A percentile compares a stretch with the other conserved stretches of the same genome.
Conservation (phyloP, 129 eudicot genomes). For the Escallonia herrerae region DNA sequence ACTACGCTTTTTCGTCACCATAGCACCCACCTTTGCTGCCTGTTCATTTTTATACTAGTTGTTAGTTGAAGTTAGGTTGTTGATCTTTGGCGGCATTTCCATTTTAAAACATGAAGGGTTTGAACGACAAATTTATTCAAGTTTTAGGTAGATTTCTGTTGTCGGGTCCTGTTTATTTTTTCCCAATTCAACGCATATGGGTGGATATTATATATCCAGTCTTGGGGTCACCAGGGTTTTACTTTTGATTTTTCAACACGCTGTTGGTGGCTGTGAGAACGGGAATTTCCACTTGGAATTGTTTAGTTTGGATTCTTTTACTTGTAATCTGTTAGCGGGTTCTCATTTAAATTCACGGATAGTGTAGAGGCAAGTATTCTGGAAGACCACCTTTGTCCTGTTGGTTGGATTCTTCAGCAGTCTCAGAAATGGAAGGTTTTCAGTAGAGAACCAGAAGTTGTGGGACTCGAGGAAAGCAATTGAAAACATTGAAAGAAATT, state of each 20-base stretch:
- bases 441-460: too few species aligned
- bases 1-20: conserved; percentile 14
- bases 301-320: conserved; percentile 29
- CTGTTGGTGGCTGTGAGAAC: conserved; percentile 22
- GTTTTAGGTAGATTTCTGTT: conserved; percentile 34
- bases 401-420: conserved; percentile 14
- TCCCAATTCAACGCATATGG: conserved; percentile 11
- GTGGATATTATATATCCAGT: conserved; percentile 3
- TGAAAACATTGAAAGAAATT: background rate
- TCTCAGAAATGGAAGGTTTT: background rate
- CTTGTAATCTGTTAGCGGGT: conserved; percentile 12
- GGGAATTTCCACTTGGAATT: conserved; percentile 10
- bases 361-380: conserved; percentile 9
- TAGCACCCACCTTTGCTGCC: conserved; percentile 13
- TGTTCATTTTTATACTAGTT: conserved; percentile 14
- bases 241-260: conserved; percentile 9
- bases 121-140: conserved; percentile 35
- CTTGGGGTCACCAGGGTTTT: conserved; percentile 16
- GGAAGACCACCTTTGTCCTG: conserved; percentile 19
- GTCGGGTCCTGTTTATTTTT: conserved; percentile 14
- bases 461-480: too few species aligned
- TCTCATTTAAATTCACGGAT: conserved; percentile 4
- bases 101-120: conserved; percentile 39
- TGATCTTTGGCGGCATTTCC: conserved; percentile 47
- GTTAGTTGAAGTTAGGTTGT: conserved; percentile 60